phyloP scores from a whole-genome alignment of 352 stramenopile species.

The Thraustochytrium sp. region DNA sequence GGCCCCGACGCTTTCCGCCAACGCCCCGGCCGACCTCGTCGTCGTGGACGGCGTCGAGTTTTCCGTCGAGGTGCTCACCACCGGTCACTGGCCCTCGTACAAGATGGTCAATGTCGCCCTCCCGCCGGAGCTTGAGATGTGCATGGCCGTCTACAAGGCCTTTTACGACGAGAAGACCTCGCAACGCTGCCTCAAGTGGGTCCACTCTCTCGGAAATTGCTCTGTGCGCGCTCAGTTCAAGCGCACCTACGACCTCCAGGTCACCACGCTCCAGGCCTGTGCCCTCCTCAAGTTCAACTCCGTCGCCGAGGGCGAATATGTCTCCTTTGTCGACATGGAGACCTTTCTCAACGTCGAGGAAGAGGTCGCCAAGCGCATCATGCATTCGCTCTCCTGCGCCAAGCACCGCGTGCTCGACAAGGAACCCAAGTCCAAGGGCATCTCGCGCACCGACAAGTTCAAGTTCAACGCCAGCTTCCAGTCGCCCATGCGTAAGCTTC shows the following conservation, averaged over 20 bases:
- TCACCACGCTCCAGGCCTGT: conserved; percentile 93
- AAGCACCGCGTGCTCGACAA: conserved; percentile 98
- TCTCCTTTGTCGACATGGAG: conserved; percentile 80
- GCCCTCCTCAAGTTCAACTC: conserved; percentile 89
- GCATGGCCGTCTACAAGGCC: conserved; percentile 91
- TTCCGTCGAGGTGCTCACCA: conserved; percentile 94
- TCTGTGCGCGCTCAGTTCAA: conserved; percentile 63
- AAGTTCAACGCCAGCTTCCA: conserved; percentile 85
- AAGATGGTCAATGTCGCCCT: conserved; percentile 90
- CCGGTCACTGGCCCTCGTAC: conserved; percentile 97
- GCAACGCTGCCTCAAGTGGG: conserved; percentile 91
- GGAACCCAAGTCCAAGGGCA: conserved; percentile 83
- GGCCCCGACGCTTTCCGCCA: not conserved
- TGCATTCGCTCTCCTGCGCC: conserved; percentile 96
- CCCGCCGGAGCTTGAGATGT: conserved; percentile 81
- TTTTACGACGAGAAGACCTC: conserved; percentile 72
- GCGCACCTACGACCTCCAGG: conserved; percentile 92
- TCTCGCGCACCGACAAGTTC: conserved; percentile 88
- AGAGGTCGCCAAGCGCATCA: conserved; percentile 90
- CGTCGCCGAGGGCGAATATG: conserved; percentile 52
- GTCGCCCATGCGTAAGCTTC: conserved; percentile 92
- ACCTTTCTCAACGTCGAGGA: conserved; percentile 88
- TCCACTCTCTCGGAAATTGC: conserved; percentile 88
- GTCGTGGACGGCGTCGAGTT: conserved; percentile 78
- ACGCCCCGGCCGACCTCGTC: not conserved